Evolutionary conservation across 2,329 filamentous ascomycete species (phyloP).

Genomic region (Akanthomyces uredinophilus): DNA sequence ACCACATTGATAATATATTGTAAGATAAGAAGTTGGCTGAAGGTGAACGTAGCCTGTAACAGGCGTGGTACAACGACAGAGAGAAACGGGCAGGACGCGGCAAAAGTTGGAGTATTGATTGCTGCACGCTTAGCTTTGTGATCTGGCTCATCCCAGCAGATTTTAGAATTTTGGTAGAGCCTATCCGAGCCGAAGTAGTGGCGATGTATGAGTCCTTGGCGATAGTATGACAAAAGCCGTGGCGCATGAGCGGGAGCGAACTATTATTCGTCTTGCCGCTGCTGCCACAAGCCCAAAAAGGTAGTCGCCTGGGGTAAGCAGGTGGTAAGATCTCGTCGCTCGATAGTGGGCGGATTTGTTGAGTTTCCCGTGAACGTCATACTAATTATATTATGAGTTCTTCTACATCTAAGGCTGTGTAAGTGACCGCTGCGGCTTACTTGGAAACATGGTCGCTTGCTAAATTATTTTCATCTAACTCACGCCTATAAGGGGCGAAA

Average conservation of each 20-base stretch:
- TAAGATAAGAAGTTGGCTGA: conserved; percentile 3
- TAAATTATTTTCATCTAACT: too few species aligned
- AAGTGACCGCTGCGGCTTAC: too few species aligned
- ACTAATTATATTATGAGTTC: too few species aligned
- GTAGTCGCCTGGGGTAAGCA: too few species aligned
- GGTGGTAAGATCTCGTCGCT: too few species aligned
- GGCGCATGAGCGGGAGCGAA: background rate
- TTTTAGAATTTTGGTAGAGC: background rate
- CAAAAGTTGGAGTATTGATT: background rate
- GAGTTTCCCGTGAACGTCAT: too few species aligned
- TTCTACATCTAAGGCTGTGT: too few species aligned
- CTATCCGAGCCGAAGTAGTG: background rate
- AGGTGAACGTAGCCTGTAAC: background rate
- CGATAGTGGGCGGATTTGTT: too few species aligned
- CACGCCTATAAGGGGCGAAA: too few species aligned
- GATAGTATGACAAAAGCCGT: background rate
- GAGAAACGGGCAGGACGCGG: background rate
- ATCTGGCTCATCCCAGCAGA: background rate
- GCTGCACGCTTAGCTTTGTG: background rate
- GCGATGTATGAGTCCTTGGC: background rate
- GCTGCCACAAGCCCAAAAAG: too few species aligned
- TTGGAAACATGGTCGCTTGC: too few species aligned
- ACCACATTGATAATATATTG: background rate
- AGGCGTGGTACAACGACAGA: background rate
- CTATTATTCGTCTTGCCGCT: too few species aligned